Base-by-base conservation (phyloP, 805 yeast genomes). In the Saccharomycopsis amapae region DNA sequence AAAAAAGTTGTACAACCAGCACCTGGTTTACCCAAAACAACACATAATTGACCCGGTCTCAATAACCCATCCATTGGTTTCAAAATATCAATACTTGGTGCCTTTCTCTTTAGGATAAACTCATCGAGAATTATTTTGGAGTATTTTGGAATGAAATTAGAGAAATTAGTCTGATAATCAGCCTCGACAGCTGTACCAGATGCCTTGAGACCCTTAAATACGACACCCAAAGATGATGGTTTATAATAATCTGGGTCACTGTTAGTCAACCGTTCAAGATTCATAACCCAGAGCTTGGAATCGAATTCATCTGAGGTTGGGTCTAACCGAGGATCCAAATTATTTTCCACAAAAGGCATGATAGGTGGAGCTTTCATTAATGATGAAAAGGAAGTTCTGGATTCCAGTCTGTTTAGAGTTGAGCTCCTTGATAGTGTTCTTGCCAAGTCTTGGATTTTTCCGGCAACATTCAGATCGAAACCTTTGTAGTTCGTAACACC, bases 1-100 rank as follows among this genome's bases (percentile, higher is more conserved):
- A 79, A 65, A 42, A 78, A 63, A 3, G 85, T 78, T 5, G 84
- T 66, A 55, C 85, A 79, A 36, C 85, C 85, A 31, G 83, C 71
- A 55, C 90, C 90, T 1, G 90, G 90, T 62, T 89, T 73, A 47
- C 93, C 90, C 38, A 83, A 65, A 9, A 83, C 89, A 45, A 82
- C 84, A 4, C 81, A 76, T 38, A 81, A 67, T 51, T 80, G 80
- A 45, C 88, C 87, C 2, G 87, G 82, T 45, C 65, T 66, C 33
- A 75, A 57, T 13, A 73, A 52, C 20, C 80, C 85, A 50, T 77
- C 81, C 75, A 73, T 68, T 13, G 74, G 62, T 55, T 72, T 72
- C 58, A 72, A 66, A 52, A 68, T 76, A 53, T 63, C 73, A 54
- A 63, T 76, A 47, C 56, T 58, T 48, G 53, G 59, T 45, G 51